Evolutionary conservation across 208 protist species (phyloP), one percentile per base, ranked within the genome.

Genomic region (Blechomonas ayalai): DNA sequence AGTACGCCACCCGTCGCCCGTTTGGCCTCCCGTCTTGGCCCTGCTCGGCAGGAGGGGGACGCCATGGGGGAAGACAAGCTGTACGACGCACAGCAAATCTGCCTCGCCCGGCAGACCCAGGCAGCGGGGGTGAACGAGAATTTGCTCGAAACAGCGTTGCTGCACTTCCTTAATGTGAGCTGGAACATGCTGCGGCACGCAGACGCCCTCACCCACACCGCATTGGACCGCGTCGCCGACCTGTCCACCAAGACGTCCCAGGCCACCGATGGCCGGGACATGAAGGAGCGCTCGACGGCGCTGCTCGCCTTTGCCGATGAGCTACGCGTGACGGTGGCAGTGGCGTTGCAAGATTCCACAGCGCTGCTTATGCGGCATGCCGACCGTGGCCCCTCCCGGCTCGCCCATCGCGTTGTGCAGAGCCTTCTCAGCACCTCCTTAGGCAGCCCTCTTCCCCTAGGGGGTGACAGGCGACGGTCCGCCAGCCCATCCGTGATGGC

Each of bases 101-200:
- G 41, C 23, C 16, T 57, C 27, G 26, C 42, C 6, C 73, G 71
- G 4, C 73, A 84, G 56, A 78, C 73, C 31, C 48, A 64, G 36
- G 44, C 51, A n/a, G 56, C 39, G 3, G 20, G 25, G 8, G 73
- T 86, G 13, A 82, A 83, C 39, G 29, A 36, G 3, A 82, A 85
- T 46, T 25, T 73, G 10, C 47, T 85, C 10, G 82, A 88, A 27
- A 59, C 51, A 3, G 67, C 76, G 13, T 43, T 79, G 26, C 63
- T 86, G 36, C 78, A 88, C 59, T 77, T 71, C 33, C 33, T 87
- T 12, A 92, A 92, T 49, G 82, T 88, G 15, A 29, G 48, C 6
- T 59, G 50, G 37, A 55, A 56, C 19, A 12, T 83, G 6, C 29
- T 72, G 19, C 60, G 59, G 1, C 78, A 87, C 43, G 40, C 60